Conservation (phyloP, 2,329 filamentous ascomycete species). For the Epichloe gansuensis region DNA sequence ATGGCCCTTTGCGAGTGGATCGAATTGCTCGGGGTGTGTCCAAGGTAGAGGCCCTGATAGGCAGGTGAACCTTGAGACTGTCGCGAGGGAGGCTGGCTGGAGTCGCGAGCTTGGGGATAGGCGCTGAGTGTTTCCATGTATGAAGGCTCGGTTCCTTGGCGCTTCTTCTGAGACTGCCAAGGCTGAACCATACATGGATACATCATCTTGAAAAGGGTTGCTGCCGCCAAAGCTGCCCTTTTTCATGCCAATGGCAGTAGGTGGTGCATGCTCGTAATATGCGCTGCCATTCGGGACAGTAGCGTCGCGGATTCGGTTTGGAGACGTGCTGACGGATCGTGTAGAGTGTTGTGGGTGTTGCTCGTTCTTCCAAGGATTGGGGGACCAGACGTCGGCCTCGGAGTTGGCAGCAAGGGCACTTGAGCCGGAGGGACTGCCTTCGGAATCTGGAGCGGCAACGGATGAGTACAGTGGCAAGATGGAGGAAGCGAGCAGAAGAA, state of each 20-base stretch:
- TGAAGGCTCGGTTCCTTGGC: slow-evolving; percentile 21
- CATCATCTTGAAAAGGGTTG: slow-evolving; percentile 12
- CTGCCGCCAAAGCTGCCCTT: slow-evolving; percentile 15
- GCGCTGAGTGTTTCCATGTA: slow-evolving; percentile 26
- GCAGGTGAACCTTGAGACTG: slow-evolving; percentile 34
- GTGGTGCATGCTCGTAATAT: slow-evolving; percentile 33
- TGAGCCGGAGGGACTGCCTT: slow-evolving; percentile 47
- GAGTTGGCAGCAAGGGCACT: slow-evolving; percentile 56
- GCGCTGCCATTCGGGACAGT: slow-evolving; percentile 31
- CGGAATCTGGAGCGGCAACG: slow-evolving; percentile 12
- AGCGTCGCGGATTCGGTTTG: slow-evolving; percentile 38
- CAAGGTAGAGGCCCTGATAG: slow-evolving; percentile 20
- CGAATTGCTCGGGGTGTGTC: slow-evolving; percentile 31
- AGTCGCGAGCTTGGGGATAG: slow-evolving; percentile 34
- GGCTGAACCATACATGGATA: slow-evolving; percentile 13
- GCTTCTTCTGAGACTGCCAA: slow-evolving; percentile 20
- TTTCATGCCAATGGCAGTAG: slow-evolving; percentile 31
- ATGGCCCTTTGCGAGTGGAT: slow-evolving; percentile 34
- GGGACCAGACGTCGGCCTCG: slow-evolving; percentile 50
- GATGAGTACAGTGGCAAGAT: slow-evolving; percentile 1
- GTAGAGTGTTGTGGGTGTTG: slow-evolving; percentile 26
- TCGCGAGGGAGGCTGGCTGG: slow-evolving; percentile 42
- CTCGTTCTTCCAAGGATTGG: slow-evolving; percentile 47
- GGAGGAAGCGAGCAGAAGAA: slow-evolving; percentile 5
- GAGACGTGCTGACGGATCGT: slow-evolving; percentile 42